These are phyloP conservation scores for Phytophthora cajani DNA, from an alignment of 352 stramenopile genomes.

Conservation along the genomic window DNA sequence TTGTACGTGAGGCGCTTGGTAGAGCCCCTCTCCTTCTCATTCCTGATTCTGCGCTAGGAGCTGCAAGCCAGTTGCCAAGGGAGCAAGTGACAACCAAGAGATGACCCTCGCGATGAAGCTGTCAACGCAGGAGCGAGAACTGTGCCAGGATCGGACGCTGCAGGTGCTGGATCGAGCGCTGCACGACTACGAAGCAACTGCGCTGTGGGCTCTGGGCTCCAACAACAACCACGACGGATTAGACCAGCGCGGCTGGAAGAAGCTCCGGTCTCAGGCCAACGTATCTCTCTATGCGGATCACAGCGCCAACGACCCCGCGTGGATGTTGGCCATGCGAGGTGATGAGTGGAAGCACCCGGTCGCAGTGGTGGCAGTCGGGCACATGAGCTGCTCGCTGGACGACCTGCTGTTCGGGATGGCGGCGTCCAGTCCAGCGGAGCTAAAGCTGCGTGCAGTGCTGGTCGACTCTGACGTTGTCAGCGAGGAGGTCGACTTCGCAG, in stretches of 20 bases:
- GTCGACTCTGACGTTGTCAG: neutral
- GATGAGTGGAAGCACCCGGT: neutral
- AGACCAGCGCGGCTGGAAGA: neutral
- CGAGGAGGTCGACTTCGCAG: neutral
- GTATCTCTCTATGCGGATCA: neutral
- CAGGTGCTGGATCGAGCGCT: conserved; percentile 2
- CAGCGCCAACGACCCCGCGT: neutral
- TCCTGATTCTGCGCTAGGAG: neutral
- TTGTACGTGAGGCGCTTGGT: neutral
- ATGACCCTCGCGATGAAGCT: neutral
- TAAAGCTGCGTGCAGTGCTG: neutral
- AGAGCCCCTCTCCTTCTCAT: neutral
- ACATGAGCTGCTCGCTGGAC: neutral
- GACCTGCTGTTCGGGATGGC: neutral
- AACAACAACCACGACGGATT: conserved; percentile 1
- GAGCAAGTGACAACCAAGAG: neutral
- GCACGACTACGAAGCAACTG: neutral
- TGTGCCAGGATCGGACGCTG: neutral
- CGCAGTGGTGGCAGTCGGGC: neutral
- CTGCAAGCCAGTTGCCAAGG: neutral
- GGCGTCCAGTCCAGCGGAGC: neutral
- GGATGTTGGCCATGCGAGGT: neutral
- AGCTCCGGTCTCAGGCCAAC: neutral
- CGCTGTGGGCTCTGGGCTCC: neutral
- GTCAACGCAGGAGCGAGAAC: neutral